A percentile compares a stretch with the other conserved stretches of the same genome.
These are phyloP conservation scores for Macrolepiota dolichaula DNA, from an alignment of 768 basidiomycete genomes.

Conservation along the genomic window DNA sequence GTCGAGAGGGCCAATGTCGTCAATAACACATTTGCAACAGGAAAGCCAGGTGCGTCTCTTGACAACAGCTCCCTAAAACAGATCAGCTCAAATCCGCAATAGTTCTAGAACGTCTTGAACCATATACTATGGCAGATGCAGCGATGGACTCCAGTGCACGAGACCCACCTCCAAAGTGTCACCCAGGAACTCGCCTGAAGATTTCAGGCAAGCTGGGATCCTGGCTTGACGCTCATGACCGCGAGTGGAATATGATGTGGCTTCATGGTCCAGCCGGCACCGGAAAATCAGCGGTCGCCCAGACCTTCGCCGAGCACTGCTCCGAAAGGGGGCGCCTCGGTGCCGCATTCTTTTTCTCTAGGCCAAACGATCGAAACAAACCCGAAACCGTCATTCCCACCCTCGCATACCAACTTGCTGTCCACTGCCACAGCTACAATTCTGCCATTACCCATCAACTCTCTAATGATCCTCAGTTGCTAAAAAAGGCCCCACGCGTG, in stretches of 20 bases:
- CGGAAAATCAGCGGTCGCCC: conserved; percentile 4
- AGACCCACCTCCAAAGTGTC: neutral
- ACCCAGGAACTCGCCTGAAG: neutral
- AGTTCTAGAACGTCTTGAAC: neutral
- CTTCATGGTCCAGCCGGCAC: conserved; percentile 4
- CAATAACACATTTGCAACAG: neutral
- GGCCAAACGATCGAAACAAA: neutral
- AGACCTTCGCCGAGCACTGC: neutral
- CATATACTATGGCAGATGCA: neutral
- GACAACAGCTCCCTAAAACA: neutral
- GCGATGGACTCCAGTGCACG: neutral
- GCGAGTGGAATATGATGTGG: conserved; percentile 6
- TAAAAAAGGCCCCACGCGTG: neutral
- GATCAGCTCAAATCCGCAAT: neutral
- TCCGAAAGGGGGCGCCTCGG: neutral
- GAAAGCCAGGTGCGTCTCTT: no score
- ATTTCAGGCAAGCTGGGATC: neutral
- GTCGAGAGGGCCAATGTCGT: neutral
- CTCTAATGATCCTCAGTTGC: neutral
- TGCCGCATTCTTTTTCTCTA: conserved; percentile 6
- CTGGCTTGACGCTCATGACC: neutral
- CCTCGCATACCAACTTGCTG: conserved; percentile 1
- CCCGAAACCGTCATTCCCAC: neutral
- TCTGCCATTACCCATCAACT: neutral
- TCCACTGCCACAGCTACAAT: neutral